Percentiles rank a stretch among this genome's conserved stretches.
These are phyloP conservation scores for Dryas integrifolia DNA, from an alignment of 331 rosid species.

Conservation along the genomic window DNA sequence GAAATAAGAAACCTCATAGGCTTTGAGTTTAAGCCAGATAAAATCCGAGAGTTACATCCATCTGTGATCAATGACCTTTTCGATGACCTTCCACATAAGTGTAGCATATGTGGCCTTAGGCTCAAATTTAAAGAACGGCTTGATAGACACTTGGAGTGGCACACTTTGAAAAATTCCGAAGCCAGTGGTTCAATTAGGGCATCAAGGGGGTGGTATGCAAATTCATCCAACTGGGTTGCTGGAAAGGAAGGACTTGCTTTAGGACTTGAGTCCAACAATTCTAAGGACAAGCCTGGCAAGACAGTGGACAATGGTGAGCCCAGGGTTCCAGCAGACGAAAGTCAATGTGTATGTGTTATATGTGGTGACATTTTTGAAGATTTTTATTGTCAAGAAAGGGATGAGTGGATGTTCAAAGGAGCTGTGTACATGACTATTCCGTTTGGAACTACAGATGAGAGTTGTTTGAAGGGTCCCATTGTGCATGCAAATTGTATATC, in stretches of 20 bases:
- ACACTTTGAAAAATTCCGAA: constrained; percentile 47
- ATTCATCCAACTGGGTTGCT: constrained; percentile 53
- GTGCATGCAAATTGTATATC: constrained; percentile 71
- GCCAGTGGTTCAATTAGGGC: constrained; percentile 27
- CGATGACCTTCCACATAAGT: constrained; percentile 55
- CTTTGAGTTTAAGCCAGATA: constrained; percentile 70
- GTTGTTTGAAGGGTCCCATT: constrained; percentile 55
- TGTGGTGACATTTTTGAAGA: constrained; percentile 93
- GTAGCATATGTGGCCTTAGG: constrained; percentile 62
- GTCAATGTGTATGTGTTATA: constrained; percentile 70
- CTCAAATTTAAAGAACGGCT: constrained; percentile 61
- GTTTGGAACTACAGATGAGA: constrained; percentile 30
- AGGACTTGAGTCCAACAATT: constrained; percentile 30
- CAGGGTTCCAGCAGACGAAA: constrained; percentile 74
- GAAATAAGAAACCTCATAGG: constrained; percentile 62
- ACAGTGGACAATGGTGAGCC: constrained; percentile 39
- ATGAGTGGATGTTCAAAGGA: constrained; percentile 89
- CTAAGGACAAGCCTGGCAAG: constrained; percentile 26
- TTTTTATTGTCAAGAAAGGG: constrained; percentile 64
- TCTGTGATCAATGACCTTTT: constrained; percentile 59
- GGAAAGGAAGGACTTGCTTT: constrained; percentile 42
- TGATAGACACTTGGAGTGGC: constrained; percentile 82
- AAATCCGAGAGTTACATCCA: constrained; percentile 74
- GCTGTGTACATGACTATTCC: constrained; percentile 50
- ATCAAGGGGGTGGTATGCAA: constrained; percentile 75